Base-by-base conservation (phyloP, 768 basidiomycete genomes). In the Amanita fuliginea region DNA sequence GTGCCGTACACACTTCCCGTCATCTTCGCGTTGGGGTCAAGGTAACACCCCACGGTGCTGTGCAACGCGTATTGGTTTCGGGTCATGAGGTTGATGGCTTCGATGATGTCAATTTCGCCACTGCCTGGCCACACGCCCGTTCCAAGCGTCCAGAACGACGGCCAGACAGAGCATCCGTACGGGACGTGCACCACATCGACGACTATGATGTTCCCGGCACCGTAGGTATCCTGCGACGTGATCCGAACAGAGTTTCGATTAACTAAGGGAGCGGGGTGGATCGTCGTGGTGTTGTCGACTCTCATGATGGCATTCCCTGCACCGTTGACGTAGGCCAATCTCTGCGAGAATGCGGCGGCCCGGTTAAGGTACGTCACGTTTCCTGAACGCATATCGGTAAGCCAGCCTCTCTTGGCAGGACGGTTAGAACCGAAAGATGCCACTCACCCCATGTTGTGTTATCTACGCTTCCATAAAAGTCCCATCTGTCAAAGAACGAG, bases 41-140 rank as follows among this genome's bases (percentile, higher is more conserved):
- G 68, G 9, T 59, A 53, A 54, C 73, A 76, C 3, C 73, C 73
- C 3, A 58, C 59, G 0, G 61, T 72, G 0, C 87, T 84, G 60
- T 93, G 91, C n/a, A 93, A 65, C 0, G 89, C 76, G 66, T 85
- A 78, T 59, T 88, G 86, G 55, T 89, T 89, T 54, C 71, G 66
- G 6, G 67, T 63, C 64, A 81, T 77, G 45, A 74, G 57, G 64
- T 95, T 93, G 54, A 93, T 86, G 8, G 78, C 85, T 62, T 94
- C 92, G 49, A 93, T 78, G 28, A 88, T 85, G 57, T 77, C 75
- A 32, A 77, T 76, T 59, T 77, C 74, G 34, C 75, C 75, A 6
- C 64, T 65, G 6, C 58, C 47, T 3, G 75, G 75, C 75, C 73
- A 76, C 32, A 56, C 54, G 18, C 61, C 59, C 18, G 64, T 62